Conservation (phyloP, 345 rosid species). For the Gossypium thurberi region DNA sequence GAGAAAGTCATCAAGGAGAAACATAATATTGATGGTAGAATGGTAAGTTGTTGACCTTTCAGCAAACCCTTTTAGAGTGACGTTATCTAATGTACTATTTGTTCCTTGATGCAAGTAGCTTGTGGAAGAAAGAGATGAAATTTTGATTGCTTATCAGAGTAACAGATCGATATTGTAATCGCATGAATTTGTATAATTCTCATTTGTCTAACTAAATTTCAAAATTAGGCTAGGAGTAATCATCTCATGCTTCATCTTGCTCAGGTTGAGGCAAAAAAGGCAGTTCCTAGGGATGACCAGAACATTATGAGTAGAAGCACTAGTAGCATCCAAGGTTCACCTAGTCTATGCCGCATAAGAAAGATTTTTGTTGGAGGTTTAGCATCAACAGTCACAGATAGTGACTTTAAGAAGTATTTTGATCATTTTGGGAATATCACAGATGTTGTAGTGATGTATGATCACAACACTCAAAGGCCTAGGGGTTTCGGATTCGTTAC, state of each 20-base stretch:
- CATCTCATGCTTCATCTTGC: constrained; percentile 11
- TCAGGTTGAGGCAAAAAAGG: constrained; percentile 30
- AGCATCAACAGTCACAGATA: constrained; percentile 74
- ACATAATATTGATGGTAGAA: constrained; percentile 74
- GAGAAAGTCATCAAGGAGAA: constrained; percentile 79
- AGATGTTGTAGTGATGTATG: constrained; percentile 6
- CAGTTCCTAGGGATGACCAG: constrained; percentile 1
- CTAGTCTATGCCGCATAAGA: background rate
- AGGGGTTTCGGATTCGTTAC: background rate
- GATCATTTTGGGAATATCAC: constrained; percentile 40
- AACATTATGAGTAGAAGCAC: constrained; percentile 1
- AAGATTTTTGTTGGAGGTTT: constrained; percentile 14
- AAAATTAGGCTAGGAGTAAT: constrained; percentile 23
- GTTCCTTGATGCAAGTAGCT: constrained; percentile 1
- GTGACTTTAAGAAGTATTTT: constrained; percentile 65
- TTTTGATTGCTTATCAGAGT: background rate
- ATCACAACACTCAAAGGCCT: background rate
- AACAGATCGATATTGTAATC: background rate
- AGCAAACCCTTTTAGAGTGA: constrained; percentile 2
- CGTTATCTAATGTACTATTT: background rate
- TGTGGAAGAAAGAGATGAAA: background rate
- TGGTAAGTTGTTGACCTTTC: background rate
- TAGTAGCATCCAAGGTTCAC: constrained; percentile 1
- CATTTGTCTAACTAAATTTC: constrained; percentile 26
- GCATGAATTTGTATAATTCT: constrained; percentile 26